Evolutionary conservation across 2,329 filamentous ascomycete genomes (phyloP), one percentile per base, ranked within the genome.

Genomic region (Fusarium torulosum): DNA sequence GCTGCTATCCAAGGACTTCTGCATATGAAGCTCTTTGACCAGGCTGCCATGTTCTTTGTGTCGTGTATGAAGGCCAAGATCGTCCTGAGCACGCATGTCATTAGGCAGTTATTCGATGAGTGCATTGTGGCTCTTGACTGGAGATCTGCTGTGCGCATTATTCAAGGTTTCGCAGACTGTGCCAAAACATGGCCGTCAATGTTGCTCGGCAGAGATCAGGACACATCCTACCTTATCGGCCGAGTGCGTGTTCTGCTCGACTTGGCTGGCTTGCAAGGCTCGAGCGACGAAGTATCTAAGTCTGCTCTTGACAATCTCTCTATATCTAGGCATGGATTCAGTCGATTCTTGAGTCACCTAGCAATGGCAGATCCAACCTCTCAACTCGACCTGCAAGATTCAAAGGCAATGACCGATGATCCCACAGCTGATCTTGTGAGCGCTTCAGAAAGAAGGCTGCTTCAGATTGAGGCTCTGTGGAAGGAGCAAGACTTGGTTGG

Each of bases 1-100:
- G 76, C 79, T 47, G 76, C 86, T 4, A 76, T 88, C 23, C 71
- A 77, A 38, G 83, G 84, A 2, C 78, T 88, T 50, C 72, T 88
- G 11, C 78, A 81, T 38, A 83, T 86, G 41, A 79, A 77, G 57
- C 76, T 81, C 38, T 76, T 83, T 29, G 77, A 79, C 14, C 78
- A 84, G 35, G 84, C 84, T 4, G 80, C 79, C 17, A 71, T 72
- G 4, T 76, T 85, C 14, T 79, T 85, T 38, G 70, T 79, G 37
- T 72, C 78, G 2, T 80, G 77, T 41, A 71, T 86, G 40, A 69
- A 75, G 41, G 71, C 78, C 15, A 76, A 77, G 6, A 74, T 80
- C 20, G 47, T 58, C 0, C 47, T 82, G 47, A 75, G 76, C 57
- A 65, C 69, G 4, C 68, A 74, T 19, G 68, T 77, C 2, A 71